These are phyloP conservation scores for Nowakowskiella sp. DNA, from an alignment of 192 early-diverging fungal species.

Conservation along the genomic window DNA sequence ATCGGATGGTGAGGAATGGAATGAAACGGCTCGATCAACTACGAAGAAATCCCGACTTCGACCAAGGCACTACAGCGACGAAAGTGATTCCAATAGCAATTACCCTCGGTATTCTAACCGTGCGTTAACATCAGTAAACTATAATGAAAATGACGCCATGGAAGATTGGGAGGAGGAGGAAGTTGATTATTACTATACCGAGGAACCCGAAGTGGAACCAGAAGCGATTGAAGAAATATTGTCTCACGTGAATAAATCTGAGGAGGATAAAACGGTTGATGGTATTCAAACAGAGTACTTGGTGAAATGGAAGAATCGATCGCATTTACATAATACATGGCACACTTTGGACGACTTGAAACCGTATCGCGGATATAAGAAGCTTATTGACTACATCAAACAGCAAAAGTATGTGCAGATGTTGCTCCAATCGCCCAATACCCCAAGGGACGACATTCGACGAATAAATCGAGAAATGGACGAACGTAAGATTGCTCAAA, in stretches of 20 bases:
- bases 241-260: neutral
- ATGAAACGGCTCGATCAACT: too few species aligned
- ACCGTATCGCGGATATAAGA: constrained; percentile 72
- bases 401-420: constrained; percentile 49
- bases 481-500: constrained; percentile 66
- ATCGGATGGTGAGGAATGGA: too few species aligned
- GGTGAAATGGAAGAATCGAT: constrained; percentile 93
- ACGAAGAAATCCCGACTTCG: too few species aligned
- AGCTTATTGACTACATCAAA: constrained; percentile 79
- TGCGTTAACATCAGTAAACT: too few species aligned
- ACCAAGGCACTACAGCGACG: too few species aligned
- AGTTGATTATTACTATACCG: constrained; percentile 3
- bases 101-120: too few species aligned
- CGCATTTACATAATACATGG: constrained; percentile 91
- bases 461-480: constrained; percentile 77
- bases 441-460: constrained; percentile 83
- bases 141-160: constrained; percentile 19
- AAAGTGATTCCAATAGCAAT: too few species aligned
- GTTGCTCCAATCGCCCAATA: constrained; percentile 55
- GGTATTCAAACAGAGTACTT: constrained; percentile 57
- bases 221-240: constrained; percentile 8
- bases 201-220: constrained; percentile 12
- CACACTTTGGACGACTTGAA: constrained; percentile 58
- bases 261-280: constrained; percentile 34
- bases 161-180: constrained; percentile 11